Evolutionary conservation across 768 basidiomycete species (phyloP).

Genomic region (Termitomyces heimii): DNA sequence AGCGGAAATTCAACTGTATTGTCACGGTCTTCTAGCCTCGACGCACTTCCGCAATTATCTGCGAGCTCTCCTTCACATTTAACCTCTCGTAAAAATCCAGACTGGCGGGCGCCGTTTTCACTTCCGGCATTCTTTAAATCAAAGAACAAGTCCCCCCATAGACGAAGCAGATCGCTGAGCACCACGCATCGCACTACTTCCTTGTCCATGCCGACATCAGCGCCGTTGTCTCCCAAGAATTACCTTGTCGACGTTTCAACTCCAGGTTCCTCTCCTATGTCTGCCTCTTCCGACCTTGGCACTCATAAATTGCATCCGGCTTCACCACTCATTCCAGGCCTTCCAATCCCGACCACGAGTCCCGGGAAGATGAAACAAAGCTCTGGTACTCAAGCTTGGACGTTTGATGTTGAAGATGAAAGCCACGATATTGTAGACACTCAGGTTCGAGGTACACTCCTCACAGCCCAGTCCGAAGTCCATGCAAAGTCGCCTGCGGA

Average conservation of each 20-base stretch:
- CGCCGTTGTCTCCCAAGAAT: constrained; percentile 11
- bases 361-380: not conserved
- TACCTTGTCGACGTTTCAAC: constrained; percentile 17
- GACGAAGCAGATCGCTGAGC: constrained; percentile 17
- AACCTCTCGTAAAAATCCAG: constrained; percentile 8
- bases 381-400: constrained; percentile 7
- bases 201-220: constrained; percentile 4
- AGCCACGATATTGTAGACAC: constrained; percentile 6
- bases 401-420: constrained; percentile 13
- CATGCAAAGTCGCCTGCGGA: not conserved
- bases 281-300: constrained; percentile 17
- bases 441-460: constrained; percentile 1
- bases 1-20: constrained; percentile 5
- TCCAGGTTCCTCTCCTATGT: constrained; percentile 12
- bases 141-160: constrained; percentile 10
- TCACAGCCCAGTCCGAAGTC: not conserved
- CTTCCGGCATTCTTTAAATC: constrained; percentile 8
- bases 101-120: constrained; percentile 8
- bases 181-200: constrained; percentile 3
- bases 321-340: constrained; percentile 16
- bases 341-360: constrained; percentile 14
- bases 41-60: constrained; percentile 10
- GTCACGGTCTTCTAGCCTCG: constrained; percentile 18
- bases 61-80: constrained; percentile 1
- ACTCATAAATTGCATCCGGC: constrained; percentile 12